phyloP scores from a whole-genome alignment of 2,329 filamentous ascomycete species.

The Cladosporium sp. region DNA sequence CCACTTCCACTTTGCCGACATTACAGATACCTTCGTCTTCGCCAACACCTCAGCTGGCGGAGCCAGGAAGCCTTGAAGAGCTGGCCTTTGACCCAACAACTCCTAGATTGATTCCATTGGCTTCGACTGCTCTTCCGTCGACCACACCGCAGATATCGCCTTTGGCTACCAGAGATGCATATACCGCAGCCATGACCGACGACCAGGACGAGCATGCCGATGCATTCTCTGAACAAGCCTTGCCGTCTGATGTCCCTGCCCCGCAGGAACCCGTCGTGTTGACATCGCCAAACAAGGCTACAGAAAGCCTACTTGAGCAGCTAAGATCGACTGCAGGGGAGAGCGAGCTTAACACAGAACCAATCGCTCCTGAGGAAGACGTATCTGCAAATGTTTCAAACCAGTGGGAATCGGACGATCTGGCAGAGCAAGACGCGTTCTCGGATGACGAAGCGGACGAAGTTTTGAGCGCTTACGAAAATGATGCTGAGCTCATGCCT shows the following conservation, averaged over 20 bases:
- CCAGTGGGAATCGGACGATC: slow-evolving; percentile 19
- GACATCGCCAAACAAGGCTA: not conserved
- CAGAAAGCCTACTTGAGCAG: not conserved
- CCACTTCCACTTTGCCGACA: not conserved
- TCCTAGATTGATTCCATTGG: not conserved
- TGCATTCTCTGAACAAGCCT: not conserved
- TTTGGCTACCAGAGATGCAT: slow-evolving; percentile 6
- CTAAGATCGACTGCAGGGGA: not conserved
- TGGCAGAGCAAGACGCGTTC: slow-evolving; percentile 22
- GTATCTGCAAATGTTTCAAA: not conserved
- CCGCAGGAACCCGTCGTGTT: not conserved
- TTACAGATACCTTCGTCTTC: slow-evolving; percentile 1
- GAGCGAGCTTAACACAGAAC: slow-evolving; percentile 2
- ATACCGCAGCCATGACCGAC: not conserved
- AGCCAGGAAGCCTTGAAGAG: not conserved
- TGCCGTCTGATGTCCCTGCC: not conserved
- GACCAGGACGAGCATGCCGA: not conserved
- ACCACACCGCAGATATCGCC: slow-evolving; percentile 14
- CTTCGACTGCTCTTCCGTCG: slow-evolving; percentile 6
- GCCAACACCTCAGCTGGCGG: not conserved
- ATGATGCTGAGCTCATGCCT: slow-evolving; percentile 17
- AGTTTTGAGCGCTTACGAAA: not conserved
- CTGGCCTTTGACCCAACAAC: not conserved
- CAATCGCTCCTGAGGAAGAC: not conserved
- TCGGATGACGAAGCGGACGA: slow-evolving; percentile 6